Base-by-base conservation (phyloP, 768 basidiomycete species). In the Harrya chromipes region DNA sequence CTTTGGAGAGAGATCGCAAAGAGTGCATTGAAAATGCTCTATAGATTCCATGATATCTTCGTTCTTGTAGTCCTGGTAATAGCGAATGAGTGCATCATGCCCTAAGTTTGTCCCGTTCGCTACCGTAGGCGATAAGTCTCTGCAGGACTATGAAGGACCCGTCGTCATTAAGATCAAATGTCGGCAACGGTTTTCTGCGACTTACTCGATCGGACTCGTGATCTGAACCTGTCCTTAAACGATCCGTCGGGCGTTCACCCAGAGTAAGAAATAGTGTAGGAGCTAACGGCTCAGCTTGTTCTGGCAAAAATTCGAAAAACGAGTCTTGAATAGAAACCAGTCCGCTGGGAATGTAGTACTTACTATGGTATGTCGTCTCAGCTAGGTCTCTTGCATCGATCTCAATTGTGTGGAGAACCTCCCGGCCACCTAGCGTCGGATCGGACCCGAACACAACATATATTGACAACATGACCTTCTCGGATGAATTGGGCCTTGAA, bases 351-450 rank as follows among this genome's bases (percentile, higher is more conserved):
- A 4, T 31, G 31, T 13, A 6, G 31, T 27, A 13, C 41, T 33
- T 35, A 34, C 52, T 19, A 1, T 29, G 31, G 16, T 12, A 6
- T 1, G 42, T 16, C 0, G 6, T 1, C 6, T 19, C 6, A 2
- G 29, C 41, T 29, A 53, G 14, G 17, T 19, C 21, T 9, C 37
- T 23, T 4, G 43, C 45, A 24, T 34, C 42, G 20, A 47, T 40
- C 31, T 49, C n/a, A n/a, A 40, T 13, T 14, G 19, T 13, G 26
- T 26, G 26, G 6, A 57, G 49, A 14, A 43, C 14, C 23, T 57
- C 50, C 29, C 55, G 56, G 11, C 21, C 39, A 12, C 56, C 56
- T 14, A 56, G 27, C 47, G 43, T 55, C 6, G 40, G 53, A 12
- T 37, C 41, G 19, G 43, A 40, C 27, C 54, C 56, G 20, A 53